phyloP scores from a whole-genome alignment of 208 protist species.

The Leptomonas seymouri region DNA sequence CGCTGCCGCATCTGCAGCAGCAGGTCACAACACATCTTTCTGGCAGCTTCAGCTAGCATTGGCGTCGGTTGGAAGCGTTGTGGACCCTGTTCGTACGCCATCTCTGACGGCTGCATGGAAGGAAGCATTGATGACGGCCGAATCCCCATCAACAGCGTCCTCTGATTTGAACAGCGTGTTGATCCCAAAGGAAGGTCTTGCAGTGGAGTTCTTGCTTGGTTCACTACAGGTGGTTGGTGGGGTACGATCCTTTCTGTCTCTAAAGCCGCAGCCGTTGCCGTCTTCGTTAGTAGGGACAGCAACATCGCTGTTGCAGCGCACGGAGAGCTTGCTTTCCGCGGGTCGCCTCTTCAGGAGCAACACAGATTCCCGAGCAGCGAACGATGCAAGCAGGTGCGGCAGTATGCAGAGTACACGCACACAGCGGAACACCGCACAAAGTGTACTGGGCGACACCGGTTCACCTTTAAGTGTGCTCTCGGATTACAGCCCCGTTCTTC shows the following conservation, averaged over 20 bases:
- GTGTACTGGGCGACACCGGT: slow-evolving; percentile 7
- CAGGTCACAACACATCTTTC: background rate
- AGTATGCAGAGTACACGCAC: slow-evolving; percentile 1
- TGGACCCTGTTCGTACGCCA: slow-evolving; percentile 6
- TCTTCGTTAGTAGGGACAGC: background rate
- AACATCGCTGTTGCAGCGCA: background rate
- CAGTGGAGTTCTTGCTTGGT: background rate
- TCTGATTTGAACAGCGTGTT: background rate
- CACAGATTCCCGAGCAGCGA: background rate
- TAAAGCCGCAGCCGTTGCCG: background rate
- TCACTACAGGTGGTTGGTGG: background rate
- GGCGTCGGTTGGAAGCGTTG: background rate
- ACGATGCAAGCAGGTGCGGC: background rate
- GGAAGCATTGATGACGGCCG: background rate
- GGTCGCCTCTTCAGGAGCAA: background rate
- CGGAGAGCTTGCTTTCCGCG: slow-evolving; percentile 2
- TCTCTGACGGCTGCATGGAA: slow-evolving; percentile 19
- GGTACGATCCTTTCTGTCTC: background rate
- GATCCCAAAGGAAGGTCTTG: background rate
- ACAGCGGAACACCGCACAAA: slow-evolving; percentile 4
- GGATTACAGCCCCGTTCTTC: slow-evolving; percentile 5
- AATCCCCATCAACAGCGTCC: background rate
- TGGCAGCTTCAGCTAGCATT: slow-evolving; percentile 35
- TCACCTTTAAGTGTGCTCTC: background rate
- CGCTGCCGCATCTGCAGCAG: background rate